Evolutionary conservation across 345 rosid genomes (phyloP).

Genomic region (Mercurialis annua): DNA sequence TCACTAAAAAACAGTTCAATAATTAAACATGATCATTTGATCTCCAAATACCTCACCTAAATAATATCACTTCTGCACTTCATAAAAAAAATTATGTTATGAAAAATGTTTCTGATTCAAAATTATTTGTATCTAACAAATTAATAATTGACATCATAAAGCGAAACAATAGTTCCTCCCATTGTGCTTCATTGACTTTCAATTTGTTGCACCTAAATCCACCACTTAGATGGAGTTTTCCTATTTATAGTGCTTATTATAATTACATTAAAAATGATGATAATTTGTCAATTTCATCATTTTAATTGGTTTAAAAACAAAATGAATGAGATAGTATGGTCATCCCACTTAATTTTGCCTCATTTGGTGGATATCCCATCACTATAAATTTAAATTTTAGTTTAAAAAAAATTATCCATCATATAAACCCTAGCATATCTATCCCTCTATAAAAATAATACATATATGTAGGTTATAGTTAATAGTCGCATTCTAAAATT

Average conservation of each 20-base stretch:
- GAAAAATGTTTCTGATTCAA: neutral
- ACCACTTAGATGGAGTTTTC: conserved; percentile 19
- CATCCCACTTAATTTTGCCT: conserved; percentile 39
- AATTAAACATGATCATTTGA: no score
- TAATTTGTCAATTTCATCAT: conserved; percentile 18
- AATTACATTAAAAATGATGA: neutral
- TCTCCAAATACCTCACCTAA: conserved; percentile 4
- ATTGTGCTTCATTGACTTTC: conserved; percentile 19
- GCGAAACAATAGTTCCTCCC: conserved; percentile 2
- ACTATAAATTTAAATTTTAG: neutral
- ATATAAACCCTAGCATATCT: conserved; percentile 12
- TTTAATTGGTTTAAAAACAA: conserved; percentile 10
- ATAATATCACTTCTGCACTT: neutral
- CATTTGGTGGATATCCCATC: conserved; percentile 31
- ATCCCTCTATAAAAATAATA: neutral
- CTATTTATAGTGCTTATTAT: conserved; percentile 24
- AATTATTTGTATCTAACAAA: neutral
- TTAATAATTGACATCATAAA: conserved; percentile 20
- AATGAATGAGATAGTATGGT: neutral
- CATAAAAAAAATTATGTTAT: no score
- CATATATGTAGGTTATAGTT: no score
- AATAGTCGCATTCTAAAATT: neutral
- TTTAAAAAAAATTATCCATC: conserved; percentile 2
- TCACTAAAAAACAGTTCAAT: no score
- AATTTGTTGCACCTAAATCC: conserved; percentile 13